phyloP scores from a whole-genome alignment of 192 early-diverging fungal species.

The Physocladia obscura region DNA sequence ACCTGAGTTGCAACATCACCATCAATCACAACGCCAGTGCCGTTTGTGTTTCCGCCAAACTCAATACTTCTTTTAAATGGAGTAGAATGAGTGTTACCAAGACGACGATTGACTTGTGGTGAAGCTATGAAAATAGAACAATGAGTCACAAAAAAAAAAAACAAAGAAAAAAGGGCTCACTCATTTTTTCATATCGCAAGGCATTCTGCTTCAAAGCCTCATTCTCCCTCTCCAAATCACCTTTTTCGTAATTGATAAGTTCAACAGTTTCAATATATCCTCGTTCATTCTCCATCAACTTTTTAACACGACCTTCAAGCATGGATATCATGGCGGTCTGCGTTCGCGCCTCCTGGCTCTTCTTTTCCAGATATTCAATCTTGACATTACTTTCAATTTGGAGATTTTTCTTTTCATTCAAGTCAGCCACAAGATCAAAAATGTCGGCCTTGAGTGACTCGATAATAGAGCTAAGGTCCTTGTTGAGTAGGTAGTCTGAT shows the following conservation, averaged over 20 bases:
- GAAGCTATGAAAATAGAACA: background rate
- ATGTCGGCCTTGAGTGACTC: slow-evolving; percentile 78
- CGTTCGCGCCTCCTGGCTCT: slow-evolving; percentile 47
- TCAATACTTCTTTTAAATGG: slow-evolving; percentile 3
- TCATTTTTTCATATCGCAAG: slow-evolving; percentile 30
- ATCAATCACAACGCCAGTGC: slow-evolving; percentile 32
- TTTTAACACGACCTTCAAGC: slow-evolving; percentile 61
- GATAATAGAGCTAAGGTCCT: slow-evolving; percentile 74
- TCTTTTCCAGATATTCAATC: slow-evolving; percentile 80
- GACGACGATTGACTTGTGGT: slow-evolving; percentile 20
- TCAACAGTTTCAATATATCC: slow-evolving; percentile 76
- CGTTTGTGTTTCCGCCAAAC: background rate
- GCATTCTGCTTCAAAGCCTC: slow-evolving; percentile 22
- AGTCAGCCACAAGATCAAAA: slow-evolving; percentile 72
- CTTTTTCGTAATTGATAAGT: slow-evolving; percentile 66
- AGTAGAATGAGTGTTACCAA: slow-evolving; percentile 27
- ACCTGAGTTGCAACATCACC: slow-evolving; percentile 34
- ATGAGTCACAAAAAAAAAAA: background rate
- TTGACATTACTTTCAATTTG: slow-evolving; percentile 74
- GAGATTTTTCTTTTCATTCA: slow-evolving; percentile 78
- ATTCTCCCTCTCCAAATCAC: slow-evolving; percentile 21
- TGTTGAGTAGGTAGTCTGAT: slow-evolving; percentile 74
- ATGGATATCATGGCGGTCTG: slow-evolving; percentile 55
- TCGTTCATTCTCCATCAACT: slow-evolving; percentile 58
- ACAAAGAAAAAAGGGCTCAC: background rate